Base-by-base conservation (phyloP, 805 yeast species). In the Candida piceae region DNA sequence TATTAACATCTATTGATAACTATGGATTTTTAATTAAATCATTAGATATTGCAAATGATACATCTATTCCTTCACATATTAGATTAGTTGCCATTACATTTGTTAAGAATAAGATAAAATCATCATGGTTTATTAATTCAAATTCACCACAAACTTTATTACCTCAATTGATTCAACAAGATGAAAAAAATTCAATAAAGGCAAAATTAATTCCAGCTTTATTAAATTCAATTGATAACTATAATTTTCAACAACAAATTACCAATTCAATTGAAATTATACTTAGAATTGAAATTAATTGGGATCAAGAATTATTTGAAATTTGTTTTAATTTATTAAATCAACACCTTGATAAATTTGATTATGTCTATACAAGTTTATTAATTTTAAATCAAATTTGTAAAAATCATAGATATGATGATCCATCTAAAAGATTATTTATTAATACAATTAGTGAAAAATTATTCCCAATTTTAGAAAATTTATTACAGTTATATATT, bases 1-100 rank as follows among this genome's bases (percentile, higher is more conserved):
- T 73, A 39, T 53, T 56, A 22, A 53, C 55, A 15, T 69, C 61
- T 35, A 70, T 67, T 48, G 62, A 62, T 39, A 66, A 63, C 38
- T 63, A 67, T 7, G 75, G 76, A 6, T 69, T 68, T 44, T 61
- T 73, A 11, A 60, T 66, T 8, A 63, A 61, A 42, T 62, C 71
- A 33, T 60, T 73, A 16, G 74, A 67, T 19, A 59, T 74, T 41
- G 57, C 65, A 17, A 46, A 51, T 10, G 74, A 70, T 35, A 48
- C 50, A 9, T 44, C 58, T 15, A 56, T 72, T 12, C 65, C 76
- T 5, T 59, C 62, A 2, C 73, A 68, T 17, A 69, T 83, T 34
- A 73, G 79, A 48, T 64, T 76, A 33, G 84, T 94, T 10, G 82
- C 94, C 2, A 88, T 93, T 0, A 79, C 90, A 4, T 86, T 77